Evolutionary conservation across 2,329 filamentous ascomycete genomes (phyloP).

Genomic region (Microcyclospora pomicola): DNA sequence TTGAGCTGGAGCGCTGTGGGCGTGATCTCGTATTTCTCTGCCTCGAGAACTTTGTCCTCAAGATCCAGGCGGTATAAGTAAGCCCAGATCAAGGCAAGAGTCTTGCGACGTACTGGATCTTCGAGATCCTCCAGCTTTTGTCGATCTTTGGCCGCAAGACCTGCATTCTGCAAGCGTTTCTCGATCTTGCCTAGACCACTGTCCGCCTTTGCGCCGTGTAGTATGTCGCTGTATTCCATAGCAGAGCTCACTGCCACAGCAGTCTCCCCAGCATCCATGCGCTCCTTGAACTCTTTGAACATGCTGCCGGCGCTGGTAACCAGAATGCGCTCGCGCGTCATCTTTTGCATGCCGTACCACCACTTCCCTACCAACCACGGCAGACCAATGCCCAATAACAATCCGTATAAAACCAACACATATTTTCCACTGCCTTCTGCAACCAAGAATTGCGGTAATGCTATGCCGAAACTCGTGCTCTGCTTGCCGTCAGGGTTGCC

Average conservation of each 20-base stretch:
- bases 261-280: conserved; percentile 66
- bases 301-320: conserved; percentile 89
- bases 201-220: conserved; percentile 68
- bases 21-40: conserved; percentile 78
- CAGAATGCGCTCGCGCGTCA: conserved; percentile 85
- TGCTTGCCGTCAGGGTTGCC: conserved; percentile 97
- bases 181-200: conserved; percentile 72
- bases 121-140: conserved; percentile 68
- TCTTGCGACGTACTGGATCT: conserved; percentile 66
- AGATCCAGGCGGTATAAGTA: conserved; percentile 84
- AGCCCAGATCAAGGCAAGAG: conserved; percentile 81
- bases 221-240: conserved; percentile 65
- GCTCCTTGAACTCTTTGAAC: conserved; percentile 83
- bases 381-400: conserved; percentile 74
- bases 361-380: conserved; percentile 90
- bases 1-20: conserved; percentile 76
- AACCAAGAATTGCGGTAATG: conserved; percentile 82
- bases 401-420: conserved; percentile 76
- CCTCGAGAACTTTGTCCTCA: conserved; percentile 60
- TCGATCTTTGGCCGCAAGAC: conserved; percentile 52
- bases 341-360: conserved; percentile 94
- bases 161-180: conserved; percentile 50
- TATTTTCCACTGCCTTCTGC: conserved; percentile 93
- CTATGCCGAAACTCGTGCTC: conserved; percentile 94
- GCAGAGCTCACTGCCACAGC: conserved; percentile 71